A percentile compares a stretch with the other conserved stretches of the same genome.
Conservation (phyloP, 768 basidiomycete genomes). For the Pulveroboletus sp. region DNA sequence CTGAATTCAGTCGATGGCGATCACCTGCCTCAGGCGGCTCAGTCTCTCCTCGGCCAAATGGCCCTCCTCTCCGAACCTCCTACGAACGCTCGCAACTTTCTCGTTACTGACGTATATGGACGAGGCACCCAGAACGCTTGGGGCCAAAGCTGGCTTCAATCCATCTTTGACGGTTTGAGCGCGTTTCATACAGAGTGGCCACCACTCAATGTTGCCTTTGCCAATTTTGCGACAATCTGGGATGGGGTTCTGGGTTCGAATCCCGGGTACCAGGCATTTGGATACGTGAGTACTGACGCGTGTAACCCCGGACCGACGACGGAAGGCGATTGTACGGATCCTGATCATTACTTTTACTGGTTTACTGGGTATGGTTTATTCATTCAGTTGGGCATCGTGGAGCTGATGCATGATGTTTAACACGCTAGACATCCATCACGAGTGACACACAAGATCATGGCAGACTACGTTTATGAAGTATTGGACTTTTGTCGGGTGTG, state of each 20-base stretch:
- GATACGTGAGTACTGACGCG: slow-evolving; percentile 40
- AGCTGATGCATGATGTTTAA: not conserved
- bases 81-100: slow-evolving; percentile 48
- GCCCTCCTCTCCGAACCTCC: slow-evolving; percentile 45
- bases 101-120: slow-evolving; percentile 51
- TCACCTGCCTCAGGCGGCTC: slow-evolving; percentile 44
- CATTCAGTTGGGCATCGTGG: not conserved
- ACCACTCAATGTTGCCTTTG: slow-evolving; percentile 41
- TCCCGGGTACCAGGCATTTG: slow-evolving; percentile 48
- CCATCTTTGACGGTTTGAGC: slow-evolving; percentile 41
- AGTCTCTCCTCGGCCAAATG: slow-evolving; percentile 44
- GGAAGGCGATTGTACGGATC: slow-evolving; percentile 35
- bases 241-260: slow-evolving; percentile 41
- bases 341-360: slow-evolving; percentile 54
- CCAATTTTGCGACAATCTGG: slow-evolving; percentile 50
- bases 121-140: slow-evolving; percentile 37
- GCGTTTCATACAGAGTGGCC: slow-evolving; percentile 30
- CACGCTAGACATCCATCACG: slow-evolving; percentile 46
- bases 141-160: slow-evolving; percentile 48
- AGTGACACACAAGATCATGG: slow-evolving; percentile 51
- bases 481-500: slow-evolving; percentile 30
- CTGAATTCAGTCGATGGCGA: slow-evolving; percentile 40
- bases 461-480: slow-evolving; percentile 46
- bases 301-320: slow-evolving; percentile 37
- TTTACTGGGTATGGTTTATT: slow-evolving; percentile 39